Conservation (phyloP, 225 moss, liverwort and hornwort species). For the Ulota crispa region DNA sequence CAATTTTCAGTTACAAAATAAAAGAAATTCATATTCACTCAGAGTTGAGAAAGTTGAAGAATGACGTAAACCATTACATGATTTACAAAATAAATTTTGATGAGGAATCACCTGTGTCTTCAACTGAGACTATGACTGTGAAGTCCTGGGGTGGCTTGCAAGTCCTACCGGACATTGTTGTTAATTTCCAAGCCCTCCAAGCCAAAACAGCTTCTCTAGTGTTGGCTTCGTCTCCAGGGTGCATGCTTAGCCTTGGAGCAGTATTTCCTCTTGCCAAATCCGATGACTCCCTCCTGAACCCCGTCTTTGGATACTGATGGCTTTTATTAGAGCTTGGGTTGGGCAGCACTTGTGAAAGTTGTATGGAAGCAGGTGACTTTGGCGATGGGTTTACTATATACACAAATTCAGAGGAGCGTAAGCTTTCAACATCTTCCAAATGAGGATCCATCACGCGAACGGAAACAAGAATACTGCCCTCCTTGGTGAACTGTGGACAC, state of each 20-base stretch:
- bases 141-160: slow-evolving; percentile 41
- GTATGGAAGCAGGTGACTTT: slow-evolving; percentile 27
- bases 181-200: slow-evolving; percentile 71
- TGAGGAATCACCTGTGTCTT: slow-evolving; percentile 69
- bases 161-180: slow-evolving; percentile 27
- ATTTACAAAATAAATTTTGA: neutral
- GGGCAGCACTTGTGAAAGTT: slow-evolving; percentile 47
- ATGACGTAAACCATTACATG: neutral
- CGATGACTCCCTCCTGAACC: slow-evolving; percentile 23
- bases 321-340: slow-evolving; percentile 27
- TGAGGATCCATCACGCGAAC: slow-evolving; percentile 55
- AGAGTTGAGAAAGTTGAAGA: neutral
- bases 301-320: slow-evolving; percentile 1
- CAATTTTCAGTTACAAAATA: neutral
- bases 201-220: slow-evolving; percentile 51
- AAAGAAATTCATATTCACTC: too few species aligned
- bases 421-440: slow-evolving; percentile 32
- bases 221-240: slow-evolving; percentile 57
- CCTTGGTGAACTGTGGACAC: slow-evolving; percentile 74
- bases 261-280: slow-evolving; percentile 46
- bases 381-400: slow-evolving; percentile 28
- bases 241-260: slow-evolving; percentile 86
- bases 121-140: slow-evolving; percentile 76
- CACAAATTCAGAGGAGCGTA: slow-evolving; percentile 26
- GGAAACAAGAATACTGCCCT: slow-evolving; percentile 78